Evolutionary conservation across 768 basidiomycete species (phyloP).

Genomic region (Glaciozyma martinii): DNA sequence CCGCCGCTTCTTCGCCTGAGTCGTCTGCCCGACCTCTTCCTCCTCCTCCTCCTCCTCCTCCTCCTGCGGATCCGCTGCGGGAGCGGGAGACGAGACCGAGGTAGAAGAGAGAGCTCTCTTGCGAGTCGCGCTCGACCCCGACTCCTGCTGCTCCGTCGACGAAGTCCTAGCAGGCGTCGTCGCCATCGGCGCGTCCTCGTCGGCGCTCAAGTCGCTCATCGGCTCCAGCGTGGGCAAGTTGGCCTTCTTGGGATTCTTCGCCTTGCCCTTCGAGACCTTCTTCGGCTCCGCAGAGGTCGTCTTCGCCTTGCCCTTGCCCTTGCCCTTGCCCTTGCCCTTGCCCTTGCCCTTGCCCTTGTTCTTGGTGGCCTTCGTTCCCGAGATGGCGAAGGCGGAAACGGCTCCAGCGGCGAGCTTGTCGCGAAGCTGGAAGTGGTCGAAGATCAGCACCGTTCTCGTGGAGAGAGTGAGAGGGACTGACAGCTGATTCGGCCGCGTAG

Average conservation of each 20-base stretch:
- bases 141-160: neutral
- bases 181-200: neutral
- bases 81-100: neutral
- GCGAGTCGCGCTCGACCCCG: slow-evolving; percentile 4
- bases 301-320: slow-evolving; percentile 3
- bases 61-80: neutral
- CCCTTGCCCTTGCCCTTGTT: neutral
- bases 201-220: slow-evolving; percentile 14
- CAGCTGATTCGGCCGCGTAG: slow-evolving; percentile 26
- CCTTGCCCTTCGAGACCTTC: slow-evolving; percentile 10
- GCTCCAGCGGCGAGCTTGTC: slow-evolving; percentile 15
- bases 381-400: slow-evolving; percentile 2
- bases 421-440: slow-evolving; percentile 2
- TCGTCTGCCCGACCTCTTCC: neutral
- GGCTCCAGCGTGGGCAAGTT: neutral
- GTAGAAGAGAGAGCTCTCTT: slow-evolving; percentile 11
- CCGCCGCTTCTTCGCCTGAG: slow-evolving; percentile 27
- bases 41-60: neutral
- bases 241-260: slow-evolving; percentile 4
- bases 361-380: slow-evolving; percentile 1
- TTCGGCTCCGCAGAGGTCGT: neutral
- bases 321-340: neutral
- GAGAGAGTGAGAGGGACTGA: neutral
- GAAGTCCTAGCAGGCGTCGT: neutral
- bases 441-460: neutral